These are phyloP conservation scores for Suillus subluteus DNA, from an alignment of 768 basidiomycete genomes.

Conservation along the genomic window DNA sequence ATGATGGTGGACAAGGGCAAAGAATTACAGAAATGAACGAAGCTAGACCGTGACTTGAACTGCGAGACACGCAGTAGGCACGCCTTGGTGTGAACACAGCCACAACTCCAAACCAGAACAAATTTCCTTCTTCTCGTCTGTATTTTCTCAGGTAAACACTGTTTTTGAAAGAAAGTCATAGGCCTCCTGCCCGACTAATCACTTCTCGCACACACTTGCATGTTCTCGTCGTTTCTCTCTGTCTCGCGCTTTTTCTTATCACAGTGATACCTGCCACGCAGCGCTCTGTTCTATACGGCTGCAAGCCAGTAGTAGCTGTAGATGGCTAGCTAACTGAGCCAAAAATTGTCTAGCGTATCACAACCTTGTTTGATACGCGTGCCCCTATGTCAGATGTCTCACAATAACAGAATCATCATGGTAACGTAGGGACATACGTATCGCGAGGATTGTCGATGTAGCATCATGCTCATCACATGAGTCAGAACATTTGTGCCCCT, in stretches of 20 bases:
- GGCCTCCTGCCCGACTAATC: background rate
- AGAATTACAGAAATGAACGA: conserved; percentile 18
- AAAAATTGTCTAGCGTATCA: background rate
- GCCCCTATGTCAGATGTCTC: background rate
- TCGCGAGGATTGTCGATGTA: background rate
- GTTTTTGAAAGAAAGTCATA: background rate
- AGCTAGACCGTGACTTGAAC: conserved; percentile 9
- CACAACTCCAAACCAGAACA: conserved; percentile 21
- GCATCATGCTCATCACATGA: background rate
- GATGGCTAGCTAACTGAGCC: background rate
- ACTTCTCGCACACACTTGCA: background rate
- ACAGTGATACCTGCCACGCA: background rate
- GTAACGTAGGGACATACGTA: background rate
- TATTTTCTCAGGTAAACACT: background rate
- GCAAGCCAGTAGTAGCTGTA: background rate
- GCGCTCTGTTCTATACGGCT: background rate
- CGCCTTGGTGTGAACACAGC: conserved; percentile 25
- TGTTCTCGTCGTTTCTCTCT: background rate
- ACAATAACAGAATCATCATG: background rate
- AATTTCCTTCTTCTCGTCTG: conserved; percentile 5
- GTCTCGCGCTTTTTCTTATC: background rate
- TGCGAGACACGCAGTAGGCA: conserved; percentile 25
- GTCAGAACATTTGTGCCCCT: background rate
- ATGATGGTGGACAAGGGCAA: background rate
- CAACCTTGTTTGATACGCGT: background rate